phyloP scores from a whole-genome alignment of 192 early-diverging fungal genomes.

The Coemansia sp. region DNA sequence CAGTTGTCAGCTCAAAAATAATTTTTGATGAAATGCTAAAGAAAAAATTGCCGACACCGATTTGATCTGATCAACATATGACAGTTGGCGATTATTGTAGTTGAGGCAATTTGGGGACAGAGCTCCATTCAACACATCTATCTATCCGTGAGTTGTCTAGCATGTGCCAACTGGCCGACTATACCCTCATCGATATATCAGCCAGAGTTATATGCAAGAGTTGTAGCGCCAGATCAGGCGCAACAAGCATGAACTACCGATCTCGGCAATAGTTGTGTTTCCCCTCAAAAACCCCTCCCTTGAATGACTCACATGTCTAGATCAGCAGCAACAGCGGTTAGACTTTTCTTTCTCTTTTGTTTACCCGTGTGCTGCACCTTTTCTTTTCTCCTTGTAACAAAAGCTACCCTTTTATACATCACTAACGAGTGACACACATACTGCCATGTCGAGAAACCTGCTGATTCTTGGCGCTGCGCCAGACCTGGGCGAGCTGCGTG shows the following conservation, averaged over 20 bases:
- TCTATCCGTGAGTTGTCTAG: background rate
- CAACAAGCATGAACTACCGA: background rate
- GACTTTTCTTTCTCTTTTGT: background rate
- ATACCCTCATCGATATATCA: background rate
- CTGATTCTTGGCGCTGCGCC: constrained; percentile 45
- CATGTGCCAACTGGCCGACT: background rate
- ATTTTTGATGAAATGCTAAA: background rate
- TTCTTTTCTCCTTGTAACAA: background rate
- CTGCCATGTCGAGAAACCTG: constrained; percentile 47
- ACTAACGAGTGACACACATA: background rate
- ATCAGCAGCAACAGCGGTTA: background rate
- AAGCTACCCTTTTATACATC: background rate
- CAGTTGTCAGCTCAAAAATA: background rate
- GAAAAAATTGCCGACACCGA: constrained; percentile 3
- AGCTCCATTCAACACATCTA: background rate
- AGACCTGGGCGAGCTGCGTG: constrained; percentile 58
- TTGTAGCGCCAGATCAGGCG: background rate
- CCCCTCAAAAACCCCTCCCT: background rate
- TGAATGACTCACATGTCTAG: constrained; percentile 1
- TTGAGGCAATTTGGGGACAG: background rate
- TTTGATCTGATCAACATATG: constrained; percentile 1
- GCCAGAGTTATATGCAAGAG: background rate
- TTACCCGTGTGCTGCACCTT: background rate
- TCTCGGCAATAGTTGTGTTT: background rate
- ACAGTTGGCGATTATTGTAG: background rate